Percentiles rank a stretch among this genome's conserved stretches.
Conservation (phyloP, 495 filamentous ascomycete genomes). For the Diplogelasinospora grovesii region DNA sequence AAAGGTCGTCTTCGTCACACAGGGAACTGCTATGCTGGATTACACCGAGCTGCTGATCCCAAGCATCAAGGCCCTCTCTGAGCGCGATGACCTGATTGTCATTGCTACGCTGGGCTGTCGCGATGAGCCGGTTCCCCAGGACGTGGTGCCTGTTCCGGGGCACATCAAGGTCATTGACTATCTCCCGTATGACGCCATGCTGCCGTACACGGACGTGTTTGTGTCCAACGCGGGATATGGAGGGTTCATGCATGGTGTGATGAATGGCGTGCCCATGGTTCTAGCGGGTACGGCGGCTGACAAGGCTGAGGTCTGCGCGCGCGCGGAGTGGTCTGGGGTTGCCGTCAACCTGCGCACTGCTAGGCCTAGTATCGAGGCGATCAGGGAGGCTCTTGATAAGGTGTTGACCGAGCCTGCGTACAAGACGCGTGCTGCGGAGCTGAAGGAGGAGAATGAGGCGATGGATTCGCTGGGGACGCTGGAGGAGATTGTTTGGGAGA, state of each 20-base stretch:
- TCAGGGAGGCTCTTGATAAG: constrained; percentile 21
- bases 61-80: constrained; percentile 22
- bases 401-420: constrained; percentile 15
- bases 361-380: constrained; percentile 15
- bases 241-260: constrained; percentile 32
- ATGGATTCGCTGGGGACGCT: constrained; percentile 10
- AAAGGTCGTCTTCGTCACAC: constrained; percentile 31
- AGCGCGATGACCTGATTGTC: constrained; percentile 20
- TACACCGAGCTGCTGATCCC: constrained; percentile 29
- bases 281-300: constrained; percentile 31
- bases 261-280: constrained; percentile 34
- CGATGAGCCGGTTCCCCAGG: constrained; percentile 10
- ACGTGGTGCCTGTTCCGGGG: constrained; percentile 7
- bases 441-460: constrained; percentile 18
- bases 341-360: constrained; percentile 25
- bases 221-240: constrained; percentile 36
- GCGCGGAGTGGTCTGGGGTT: constrained; percentile 28
- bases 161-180: constrained; percentile 30
- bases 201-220: constrained; percentile 31
- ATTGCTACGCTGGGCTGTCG: constrained; percentile 28
- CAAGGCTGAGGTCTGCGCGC: constrained; percentile 28
- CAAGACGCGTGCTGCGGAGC: constrained; percentile 8
- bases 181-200: constrained; percentile 28
- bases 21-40: constrained; percentile 30
- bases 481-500: constrained; percentile 8